Evolutionary conservation across 129 eudicot species (phyloP).

Genomic region (Chrysanthemum lavandulifolium): DNA sequence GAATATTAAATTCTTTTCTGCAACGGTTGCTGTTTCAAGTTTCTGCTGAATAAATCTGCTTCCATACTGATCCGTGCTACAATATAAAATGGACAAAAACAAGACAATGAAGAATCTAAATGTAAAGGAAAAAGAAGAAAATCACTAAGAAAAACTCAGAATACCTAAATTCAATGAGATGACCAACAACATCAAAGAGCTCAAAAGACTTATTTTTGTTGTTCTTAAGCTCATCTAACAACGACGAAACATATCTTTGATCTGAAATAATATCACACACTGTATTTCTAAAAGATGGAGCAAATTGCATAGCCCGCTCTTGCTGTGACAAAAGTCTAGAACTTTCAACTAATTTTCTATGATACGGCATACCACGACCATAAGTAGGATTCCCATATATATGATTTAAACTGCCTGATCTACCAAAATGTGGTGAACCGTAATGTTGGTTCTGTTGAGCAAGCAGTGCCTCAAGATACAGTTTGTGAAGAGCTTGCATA

Average conservation of each 20-base stretch:
- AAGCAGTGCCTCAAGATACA: constrained; percentile 57
- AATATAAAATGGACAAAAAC: constrained; percentile 17
- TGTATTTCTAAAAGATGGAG: constrained; percentile 33
- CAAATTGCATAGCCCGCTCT: constrained; percentile 40
- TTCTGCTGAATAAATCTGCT: constrained; percentile 90
- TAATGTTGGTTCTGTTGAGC: constrained; percentile 60
- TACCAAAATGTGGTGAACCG: constrained; percentile 36
- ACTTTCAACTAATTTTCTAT: constrained; percentile 38
- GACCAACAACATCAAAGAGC: constrained; percentile 60
- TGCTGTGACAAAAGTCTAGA: constrained; percentile 37
- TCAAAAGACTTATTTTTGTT: constrained; percentile 59
- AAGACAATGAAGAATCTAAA: constrained; percentile 5
- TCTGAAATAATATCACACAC: constrained; percentile 39
- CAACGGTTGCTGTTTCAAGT: constrained; percentile 73
- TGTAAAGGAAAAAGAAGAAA: neutral
- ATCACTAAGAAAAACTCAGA: neutral
- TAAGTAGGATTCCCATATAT: constrained; percentile 37
- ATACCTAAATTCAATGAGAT: constrained; percentile 79
- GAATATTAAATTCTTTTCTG: constrained; percentile 67
- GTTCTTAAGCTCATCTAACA: constrained; percentile 65
- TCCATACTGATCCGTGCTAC: constrained; percentile 86
- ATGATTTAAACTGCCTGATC: constrained; percentile 42
- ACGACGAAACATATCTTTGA: constrained; percentile 44
- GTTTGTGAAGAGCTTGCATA: constrained; percentile 52
- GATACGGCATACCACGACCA: constrained; percentile 38